Conservation (phyloP, 2,329 filamentous ascomycete genomes). For the Fusarium vanettenii region DNA sequence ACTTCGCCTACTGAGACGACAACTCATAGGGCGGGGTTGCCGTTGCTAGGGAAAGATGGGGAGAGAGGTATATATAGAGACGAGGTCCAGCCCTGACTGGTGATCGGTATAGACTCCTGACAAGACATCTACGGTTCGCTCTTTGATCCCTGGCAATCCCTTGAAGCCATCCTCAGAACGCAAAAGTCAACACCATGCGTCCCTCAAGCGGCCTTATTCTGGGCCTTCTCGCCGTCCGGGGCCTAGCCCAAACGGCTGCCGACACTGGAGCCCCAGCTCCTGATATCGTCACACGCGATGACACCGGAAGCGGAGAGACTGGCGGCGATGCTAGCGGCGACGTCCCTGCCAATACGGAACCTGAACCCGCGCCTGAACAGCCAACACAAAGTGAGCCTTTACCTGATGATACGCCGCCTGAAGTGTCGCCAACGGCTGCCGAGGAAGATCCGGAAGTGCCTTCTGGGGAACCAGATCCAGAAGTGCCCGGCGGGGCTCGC, state of each 20-base stretch:
- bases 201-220: not conserved
- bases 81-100: not conserved
- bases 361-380: not conserved
- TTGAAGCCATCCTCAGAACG: not conserved
- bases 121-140: not conserved
- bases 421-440: not conserved
- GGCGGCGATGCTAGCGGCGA: not conserved
- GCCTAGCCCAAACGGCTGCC: not conserved
- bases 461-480: not conserved
- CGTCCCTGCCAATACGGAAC: not conserved
- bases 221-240: not conserved
- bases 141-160: not conserved
- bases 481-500: not conserved
- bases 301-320: not conserved
- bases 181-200: slow-evolving; percentile 3
- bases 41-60: not conserved
- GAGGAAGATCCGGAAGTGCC: not conserved
- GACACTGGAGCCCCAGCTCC: not conserved
- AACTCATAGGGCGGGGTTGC: not conserved
- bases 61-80: not conserved
- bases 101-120: not conserved
- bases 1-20: not conserved
- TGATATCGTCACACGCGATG: not conserved
- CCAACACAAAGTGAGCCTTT: slow-evolving; percentile 1
- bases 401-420: not conserved